Conservation (phyloP, 768 basidiomycete species). For the Podaxis mareebaensis region DNA sequence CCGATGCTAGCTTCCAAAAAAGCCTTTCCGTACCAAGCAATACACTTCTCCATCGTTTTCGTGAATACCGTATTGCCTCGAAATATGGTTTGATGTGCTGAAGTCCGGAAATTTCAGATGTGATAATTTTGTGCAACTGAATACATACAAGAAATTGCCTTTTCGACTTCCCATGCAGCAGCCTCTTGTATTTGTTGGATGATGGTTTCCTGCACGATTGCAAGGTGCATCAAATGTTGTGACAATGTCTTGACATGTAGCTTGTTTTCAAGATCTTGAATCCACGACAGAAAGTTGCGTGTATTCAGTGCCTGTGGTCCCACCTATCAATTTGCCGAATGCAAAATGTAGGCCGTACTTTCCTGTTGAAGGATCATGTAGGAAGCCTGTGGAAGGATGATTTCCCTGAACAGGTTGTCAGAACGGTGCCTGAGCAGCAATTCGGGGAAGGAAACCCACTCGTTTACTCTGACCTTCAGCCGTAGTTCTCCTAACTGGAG, state of each 20-base stretch:
- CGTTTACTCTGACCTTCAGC: constrained; percentile 71
- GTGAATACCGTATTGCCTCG: constrained; percentile 67
- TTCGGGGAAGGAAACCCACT: constrained; percentile 45
- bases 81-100: constrained; percentile 80
- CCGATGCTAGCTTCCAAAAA: constrained; percentile 86
- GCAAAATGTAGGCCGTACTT: constrained; percentile 20
- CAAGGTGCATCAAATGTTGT: constrained; percentile 64
- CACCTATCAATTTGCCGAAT: not conserved
- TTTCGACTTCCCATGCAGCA: constrained; percentile 70
- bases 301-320: constrained; percentile 27
- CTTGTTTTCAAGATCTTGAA: constrained; percentile 67
- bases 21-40: constrained; percentile 77
- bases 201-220: constrained; percentile 64
- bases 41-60: constrained; percentile 77
- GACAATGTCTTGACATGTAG: constrained; percentile 66
- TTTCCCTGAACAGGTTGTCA: constrained; percentile 52
- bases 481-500: constrained; percentile 75
- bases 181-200: constrained; percentile 71
- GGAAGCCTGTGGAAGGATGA: constrained; percentile 67
- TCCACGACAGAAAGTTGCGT: constrained; percentile 74
- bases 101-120: not conserved
- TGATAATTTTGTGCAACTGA: not conserved
- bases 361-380: constrained; percentile 67
- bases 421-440: not conserved
- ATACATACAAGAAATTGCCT: constrained; percentile 56